Base-by-base conservation (phyloP, 148 eudicot genomes). In the Cornus controversa region DNA sequence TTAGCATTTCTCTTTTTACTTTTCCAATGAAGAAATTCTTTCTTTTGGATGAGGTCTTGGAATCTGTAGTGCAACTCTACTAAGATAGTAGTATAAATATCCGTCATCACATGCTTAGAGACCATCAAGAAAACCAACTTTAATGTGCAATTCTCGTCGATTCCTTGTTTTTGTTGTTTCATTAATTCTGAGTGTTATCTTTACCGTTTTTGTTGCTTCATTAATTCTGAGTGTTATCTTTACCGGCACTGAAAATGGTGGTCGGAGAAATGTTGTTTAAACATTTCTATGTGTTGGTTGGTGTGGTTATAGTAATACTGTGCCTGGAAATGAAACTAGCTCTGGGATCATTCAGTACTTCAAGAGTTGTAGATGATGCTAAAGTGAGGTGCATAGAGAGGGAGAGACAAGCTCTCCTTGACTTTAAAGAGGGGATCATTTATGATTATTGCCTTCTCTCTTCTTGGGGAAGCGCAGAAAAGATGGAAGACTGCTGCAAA, bases 381-480 rank as follows among this genome's bases (percentile, higher is more conserved):
- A 54, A 54, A 11, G 54, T 77, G 0, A 68, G 23, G 24, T 83
- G 85, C 77, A 58, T 70, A 0, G 66, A 36, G 3, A 76, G 23
- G 16, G 82, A 83, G 72, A 66, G 80, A 31, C 58, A 71, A 58
- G 77, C 82, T 40, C 80, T 83, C 8, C 77, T 83, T 20, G 47
- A 58, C 40, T 68, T 83, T 66, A 76, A 72, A 69, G 9, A 26
- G 15, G 74, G 74, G 45, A 66, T 83, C 6, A 36, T 67, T 13
- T 77, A 83, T 45, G 77, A 69, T 4, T 14, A 4, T 31, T 26
- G 70, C 2, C 37, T 29, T 34, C 78, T 75, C 71, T 45, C 54
- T 66, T 75, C 78, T 47, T 66, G 78, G 78, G 63, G 62, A 16
- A 67, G 45, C 26, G 23, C 24, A 37, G 71, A 25, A 25, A 6